Conservation (phyloP, 2,329 filamentous ascomycete genomes). For the Colletotrichum siamense region DNA sequence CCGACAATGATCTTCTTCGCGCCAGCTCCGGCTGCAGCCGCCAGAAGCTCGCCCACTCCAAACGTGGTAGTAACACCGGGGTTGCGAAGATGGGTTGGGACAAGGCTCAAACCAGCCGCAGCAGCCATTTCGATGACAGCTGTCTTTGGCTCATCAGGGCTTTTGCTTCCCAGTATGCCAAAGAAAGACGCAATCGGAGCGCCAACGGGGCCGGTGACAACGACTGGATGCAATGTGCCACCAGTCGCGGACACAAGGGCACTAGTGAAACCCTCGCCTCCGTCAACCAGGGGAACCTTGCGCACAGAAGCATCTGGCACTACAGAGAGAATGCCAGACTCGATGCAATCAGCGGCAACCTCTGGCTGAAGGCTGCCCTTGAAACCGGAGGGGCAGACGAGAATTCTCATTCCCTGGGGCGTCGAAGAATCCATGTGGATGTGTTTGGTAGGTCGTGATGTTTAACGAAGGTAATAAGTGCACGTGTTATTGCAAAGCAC, state of each 20-base stretch:
- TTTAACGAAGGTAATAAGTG: neutral
- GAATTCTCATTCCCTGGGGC: conserved; percentile 36
- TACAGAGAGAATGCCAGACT: conserved; percentile 50
- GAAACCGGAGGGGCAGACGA: conserved; percentile 59
- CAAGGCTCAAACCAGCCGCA: conserved; percentile 55
- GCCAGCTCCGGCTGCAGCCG: conserved; percentile 49
- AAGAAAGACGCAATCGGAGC: conserved; percentile 47
- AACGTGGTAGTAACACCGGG: conserved; percentile 55
- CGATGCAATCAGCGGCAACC: conserved; percentile 55
- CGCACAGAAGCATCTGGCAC: conserved; percentile 45
- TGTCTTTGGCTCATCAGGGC: conserved; percentile 30
- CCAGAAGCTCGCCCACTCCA: conserved; percentile 55
- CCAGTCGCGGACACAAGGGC: conserved; percentile 48
- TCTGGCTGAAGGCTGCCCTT: conserved; percentile 57
- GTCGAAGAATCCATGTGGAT: conserved; percentile 6
- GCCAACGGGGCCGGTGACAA: conserved; percentile 50
- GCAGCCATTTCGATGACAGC: conserved; percentile 60
- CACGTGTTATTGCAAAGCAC: neutral
- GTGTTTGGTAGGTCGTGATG: neutral
- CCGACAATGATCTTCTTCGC: conserved; percentile 52
- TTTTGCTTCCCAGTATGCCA: conserved; percentile 42
- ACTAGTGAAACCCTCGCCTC: conserved; percentile 56
- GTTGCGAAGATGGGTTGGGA: conserved; percentile 47
- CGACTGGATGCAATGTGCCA: conserved; percentile 40
- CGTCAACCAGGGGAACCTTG: conserved; percentile 58